These are phyloP conservation scores for Emmonsia crescens DNA, from an alignment of 2,329 filamentous ascomycete species.

Conservation along the genomic window DNA sequence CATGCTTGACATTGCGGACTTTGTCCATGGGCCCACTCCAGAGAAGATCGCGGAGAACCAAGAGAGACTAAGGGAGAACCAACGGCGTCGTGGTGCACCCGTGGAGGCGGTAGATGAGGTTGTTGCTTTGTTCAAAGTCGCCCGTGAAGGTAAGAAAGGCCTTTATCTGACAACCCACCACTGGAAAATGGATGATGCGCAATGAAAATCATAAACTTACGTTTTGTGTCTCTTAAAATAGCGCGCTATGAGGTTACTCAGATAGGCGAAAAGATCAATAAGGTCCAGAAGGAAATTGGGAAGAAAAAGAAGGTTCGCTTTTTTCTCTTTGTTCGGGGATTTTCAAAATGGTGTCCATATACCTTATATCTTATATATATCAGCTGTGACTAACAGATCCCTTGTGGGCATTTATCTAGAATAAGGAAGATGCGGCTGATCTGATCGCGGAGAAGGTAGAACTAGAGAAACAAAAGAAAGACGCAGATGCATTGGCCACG, in stretches of 20 bases:
- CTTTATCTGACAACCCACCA: not conserved
- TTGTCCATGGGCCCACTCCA: slow-evolving; percentile 81
- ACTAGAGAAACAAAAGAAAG: slow-evolving; percentile 73
- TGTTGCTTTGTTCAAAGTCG: slow-evolving; percentile 75
- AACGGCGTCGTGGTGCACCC: slow-evolving; percentile 67
- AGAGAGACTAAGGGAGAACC: slow-evolving; percentile 56
- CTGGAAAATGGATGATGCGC: no score
- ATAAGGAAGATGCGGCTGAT: slow-evolving; percentile 77
- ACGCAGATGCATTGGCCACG: slow-evolving; percentile 59
- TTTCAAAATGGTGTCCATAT: not conserved
- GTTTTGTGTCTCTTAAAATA: slow-evolving; percentile 20
- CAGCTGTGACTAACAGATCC: not conserved
- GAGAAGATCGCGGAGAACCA: slow-evolving; percentile 89
- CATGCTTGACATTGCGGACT: slow-evolving; percentile 70
- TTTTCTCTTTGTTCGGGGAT: not conserved
- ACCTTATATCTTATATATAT: not conserved
- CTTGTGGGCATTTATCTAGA: slow-evolving; percentile 31
- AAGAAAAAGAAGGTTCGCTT: slow-evolving; percentile 68
- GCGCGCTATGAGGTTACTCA: slow-evolving; percentile 69
- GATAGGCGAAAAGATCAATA: slow-evolving; percentile 75
- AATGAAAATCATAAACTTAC: slow-evolving; percentile 5
- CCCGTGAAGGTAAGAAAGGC: slow-evolving; percentile 53
- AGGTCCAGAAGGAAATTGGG: slow-evolving; percentile 79
- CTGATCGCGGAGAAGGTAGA: slow-evolving; percentile 67
- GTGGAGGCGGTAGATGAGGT: slow-evolving; percentile 85